Evolutionary conservation across 441 rosid genomes (phyloP), one percentile per base, ranked within the genome.

Genomic region (Gossypium gossypioides): DNA sequence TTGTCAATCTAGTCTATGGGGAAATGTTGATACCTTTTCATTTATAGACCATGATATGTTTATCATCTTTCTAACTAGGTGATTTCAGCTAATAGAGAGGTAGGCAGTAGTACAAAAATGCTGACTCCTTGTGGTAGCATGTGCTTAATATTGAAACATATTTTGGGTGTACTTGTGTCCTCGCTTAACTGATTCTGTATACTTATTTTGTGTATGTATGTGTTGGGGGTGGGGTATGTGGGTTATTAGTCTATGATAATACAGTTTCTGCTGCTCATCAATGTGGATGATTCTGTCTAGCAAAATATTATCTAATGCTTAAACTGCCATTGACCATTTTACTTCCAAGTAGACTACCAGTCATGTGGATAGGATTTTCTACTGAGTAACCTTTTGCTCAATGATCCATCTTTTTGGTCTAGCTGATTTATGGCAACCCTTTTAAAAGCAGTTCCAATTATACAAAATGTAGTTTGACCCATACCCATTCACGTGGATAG

Each of bases 1-100:
- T 52, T 68, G 71, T 50, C 18, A 68, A 52, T 52, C 72, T 68
- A 29, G 46, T 6, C 72, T 18, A 16, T 51, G 59, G 50, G 61
- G 29, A 29, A 54, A 51, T 27, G 13, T 68, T 51, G 60, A 27
- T 51, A 16, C 27, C 18, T 48, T 67, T 67, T 37, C 71, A 25
- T 44, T 51, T 51, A 9, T 51, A 27, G 59, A 68, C 24, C 46
- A 16, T 51, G 46, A 51, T 68, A 68, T 8, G 46, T 15, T 12
- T 2, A 2, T 10, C 46, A 3, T 42, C 10, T 64, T 42, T 42
- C 32, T 64, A 64, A 44, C 32, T 42, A 12, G 2, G 16, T 64
- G 52, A 40, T 64, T 64, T 40, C 18, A 42, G 52, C 69, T 64
- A 2, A 40, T 18, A 16, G 48, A 16, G 6, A 37, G 50, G 68